Percentiles rank a stretch among this genome's conserved stretches.
These are phyloP conservation scores for Solanum verrucosum DNA, from an alignment of 257 asterid species.

Conservation along the genomic window DNA sequence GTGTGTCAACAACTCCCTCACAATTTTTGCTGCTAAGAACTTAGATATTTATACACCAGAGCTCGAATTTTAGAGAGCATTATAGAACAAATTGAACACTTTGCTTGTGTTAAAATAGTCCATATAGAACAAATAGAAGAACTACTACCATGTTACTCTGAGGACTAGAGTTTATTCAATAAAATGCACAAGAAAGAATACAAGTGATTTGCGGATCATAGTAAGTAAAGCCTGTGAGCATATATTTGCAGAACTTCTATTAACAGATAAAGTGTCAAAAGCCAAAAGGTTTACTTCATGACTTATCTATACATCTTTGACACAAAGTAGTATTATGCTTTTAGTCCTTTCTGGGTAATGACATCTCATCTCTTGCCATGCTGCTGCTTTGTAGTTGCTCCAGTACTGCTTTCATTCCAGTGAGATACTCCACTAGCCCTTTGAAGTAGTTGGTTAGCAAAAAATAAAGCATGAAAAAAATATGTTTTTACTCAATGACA, in stretches of 20 bases:
- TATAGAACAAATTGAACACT: neutral
- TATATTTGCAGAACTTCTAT: neutral
- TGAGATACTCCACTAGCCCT: slow-evolving; percentile 56
- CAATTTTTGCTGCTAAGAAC: neutral
- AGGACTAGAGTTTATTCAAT: neutral
- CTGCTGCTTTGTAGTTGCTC: slow-evolving; percentile 19
- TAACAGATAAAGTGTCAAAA: neutral
- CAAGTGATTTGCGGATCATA: neutral
- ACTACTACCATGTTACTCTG: neutral
- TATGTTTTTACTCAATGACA: neutral
- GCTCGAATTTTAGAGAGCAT: neutral
- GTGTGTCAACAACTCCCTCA: neutral
- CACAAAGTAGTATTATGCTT: neutral
- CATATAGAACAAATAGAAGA: neutral
- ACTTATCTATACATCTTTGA: neutral
- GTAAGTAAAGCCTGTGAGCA: neutral
- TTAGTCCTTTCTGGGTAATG: neutral
- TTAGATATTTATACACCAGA: neutral
- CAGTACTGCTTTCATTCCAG: slow-evolving; percentile 35
- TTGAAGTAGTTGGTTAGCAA: neutral
- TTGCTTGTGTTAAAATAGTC: neutral
- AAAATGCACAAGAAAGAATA: neutral
- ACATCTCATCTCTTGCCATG: neutral
- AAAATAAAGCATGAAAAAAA: neutral
- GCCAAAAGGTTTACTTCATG: neutral